Evolutionary conservation across 371 early-diverging fungal species (phyloP).

Genomic region (Aphelidium insulamus): DNA sequence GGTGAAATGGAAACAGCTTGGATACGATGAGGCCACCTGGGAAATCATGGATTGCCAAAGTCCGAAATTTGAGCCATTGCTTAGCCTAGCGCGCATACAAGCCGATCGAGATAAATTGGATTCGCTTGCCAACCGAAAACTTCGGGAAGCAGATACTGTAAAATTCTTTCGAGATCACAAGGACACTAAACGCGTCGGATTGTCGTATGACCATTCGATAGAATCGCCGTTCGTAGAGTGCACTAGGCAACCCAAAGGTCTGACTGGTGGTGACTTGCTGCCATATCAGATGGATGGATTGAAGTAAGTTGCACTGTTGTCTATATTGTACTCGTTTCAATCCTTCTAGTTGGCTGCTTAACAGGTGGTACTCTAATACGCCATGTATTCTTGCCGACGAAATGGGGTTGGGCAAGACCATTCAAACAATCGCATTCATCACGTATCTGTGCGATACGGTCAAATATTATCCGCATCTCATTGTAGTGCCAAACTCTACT

Average conservation of each 20-base stretch:
- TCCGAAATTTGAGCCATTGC: no score
- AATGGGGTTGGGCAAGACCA: slow-evolving; percentile 77
- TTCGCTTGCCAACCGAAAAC: background rate
- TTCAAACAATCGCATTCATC: slow-evolving; percentile 62
- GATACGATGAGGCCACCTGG: slow-evolving; percentile 12
- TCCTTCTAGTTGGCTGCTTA: slow-evolving; percentile 37
- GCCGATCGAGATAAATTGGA: background rate
- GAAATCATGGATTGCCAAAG: slow-evolving; percentile 10
- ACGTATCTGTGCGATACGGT: slow-evolving; percentile 20
- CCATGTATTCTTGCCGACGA: slow-evolving; percentile 78
- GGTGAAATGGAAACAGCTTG: slow-evolving; percentile 17
- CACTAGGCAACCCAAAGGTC: slow-evolving; percentile 31
- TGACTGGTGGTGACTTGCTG: slow-evolving; percentile 40
- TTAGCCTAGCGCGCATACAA: background rate
- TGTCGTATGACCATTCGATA: slow-evolving; percentile 9
- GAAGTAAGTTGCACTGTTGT: slow-evolving; percentile 21
- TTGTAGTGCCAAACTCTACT: slow-evolving; percentile 65
- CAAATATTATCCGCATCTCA: slow-evolving; percentile 42
- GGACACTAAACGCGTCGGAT: background rate
- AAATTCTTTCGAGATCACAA: background rate
- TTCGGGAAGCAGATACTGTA: slow-evolving; percentile 2
- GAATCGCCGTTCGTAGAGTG: slow-evolving; percentile 16
- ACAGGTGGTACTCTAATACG: slow-evolving; percentile 32
- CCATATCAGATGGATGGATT: slow-evolving; percentile 68
- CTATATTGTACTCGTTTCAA: slow-evolving; percentile 1